A percentile compares a stretch with the other conserved stretches of the same genome.
These are phyloP conservation scores for Colletotrichum sp. DNA, from an alignment of 2,329 filamentous ascomycete species.

Conservation along the genomic window DNA sequence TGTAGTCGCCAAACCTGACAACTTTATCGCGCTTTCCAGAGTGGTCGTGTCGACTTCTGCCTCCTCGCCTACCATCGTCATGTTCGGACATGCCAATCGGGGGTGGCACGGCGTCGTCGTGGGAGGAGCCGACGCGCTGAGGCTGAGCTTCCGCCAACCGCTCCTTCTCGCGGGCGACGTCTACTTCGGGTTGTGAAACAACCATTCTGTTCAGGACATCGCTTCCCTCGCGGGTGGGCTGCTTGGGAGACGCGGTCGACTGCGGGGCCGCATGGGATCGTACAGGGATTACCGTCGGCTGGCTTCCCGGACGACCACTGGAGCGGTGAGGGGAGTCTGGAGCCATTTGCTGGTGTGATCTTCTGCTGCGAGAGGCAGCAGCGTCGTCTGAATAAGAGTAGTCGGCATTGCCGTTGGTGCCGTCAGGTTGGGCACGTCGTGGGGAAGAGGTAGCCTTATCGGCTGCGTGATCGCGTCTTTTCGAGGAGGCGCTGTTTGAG, in stretches of 20 bases:
- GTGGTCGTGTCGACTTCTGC: constrained; percentile 66
- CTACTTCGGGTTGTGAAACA: constrained; percentile 76
- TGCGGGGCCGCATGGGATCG: constrained; percentile 44
- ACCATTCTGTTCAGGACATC: constrained; percentile 80
- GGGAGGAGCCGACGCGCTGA: constrained; percentile 38
- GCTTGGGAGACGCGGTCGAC: constrained; percentile 57
- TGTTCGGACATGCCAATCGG: constrained; percentile 48
- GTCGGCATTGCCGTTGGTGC: constrained; percentile 38
- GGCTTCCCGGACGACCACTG: constrained; percentile 35
- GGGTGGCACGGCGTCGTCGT: constrained; percentile 51
- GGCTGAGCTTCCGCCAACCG: constrained; percentile 67
- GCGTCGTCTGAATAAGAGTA: constrained; percentile 35
- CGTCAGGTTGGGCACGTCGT: constrained; percentile 41
- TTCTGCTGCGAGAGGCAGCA: constrained; percentile 42
- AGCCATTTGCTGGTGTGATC: constrained; percentile 38
- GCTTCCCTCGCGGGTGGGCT: constrained; percentile 76
- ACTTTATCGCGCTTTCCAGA: constrained; percentile 62
- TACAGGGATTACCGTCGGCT: constrained; percentile 46
- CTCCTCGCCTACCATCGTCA: constrained; percentile 53
- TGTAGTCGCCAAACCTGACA: constrained; percentile 93
- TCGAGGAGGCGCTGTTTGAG: constrained; percentile 47
- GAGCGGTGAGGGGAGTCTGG: constrained; percentile 46
- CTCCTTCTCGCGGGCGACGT: constrained; percentile 74
- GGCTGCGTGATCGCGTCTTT: constrained; percentile 49
- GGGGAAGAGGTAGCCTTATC: constrained; percentile 50